phyloP scores from a whole-genome alignment of 306 rosid species.

The Rosa rugosa region DNA sequence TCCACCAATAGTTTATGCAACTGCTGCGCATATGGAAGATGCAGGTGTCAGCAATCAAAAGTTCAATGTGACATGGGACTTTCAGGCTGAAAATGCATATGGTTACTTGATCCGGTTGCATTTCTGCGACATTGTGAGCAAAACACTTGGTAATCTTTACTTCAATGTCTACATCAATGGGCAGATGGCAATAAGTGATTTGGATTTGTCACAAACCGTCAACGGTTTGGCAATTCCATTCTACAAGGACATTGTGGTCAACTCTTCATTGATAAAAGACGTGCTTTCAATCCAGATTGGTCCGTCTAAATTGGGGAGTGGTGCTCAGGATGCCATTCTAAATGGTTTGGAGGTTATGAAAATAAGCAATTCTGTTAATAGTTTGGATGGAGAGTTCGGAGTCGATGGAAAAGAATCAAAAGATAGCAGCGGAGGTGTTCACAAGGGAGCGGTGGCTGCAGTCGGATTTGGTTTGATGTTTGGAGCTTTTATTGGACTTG shows the following conservation, averaged over 20 bases:
- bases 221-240: constrained; percentile 38
- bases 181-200: constrained; percentile 34
- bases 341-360: constrained; percentile 49
- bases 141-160: constrained; percentile 30
- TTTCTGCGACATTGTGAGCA: constrained; percentile 50
- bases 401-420: constrained; percentile 38
- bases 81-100: constrained; percentile 32
- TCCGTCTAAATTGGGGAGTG: constrained; percentile 27
- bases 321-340: constrained; percentile 38
- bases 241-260: constrained; percentile 47
- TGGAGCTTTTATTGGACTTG: constrained; percentile 50
- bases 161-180: constrained; percentile 54
- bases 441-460: constrained; percentile 44
- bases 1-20: constrained; percentile 41
- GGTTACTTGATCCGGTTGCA: constrained; percentile 41
- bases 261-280: constrained; percentile 31
- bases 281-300: constrained; percentile 37
- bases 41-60: constrained; percentile 28
- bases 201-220: constrained; percentile 45
- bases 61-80: constrained; percentile 48
- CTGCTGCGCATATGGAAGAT: constrained; percentile 40
- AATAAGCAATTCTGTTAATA: constrained; percentile 46
- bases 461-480: constrained; percentile 55
- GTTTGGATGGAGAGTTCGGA: constrained; percentile 55
- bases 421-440: not conserved